These are phyloP conservation scores for Hyphodiscus sp. DNA, from an alignment of 2,329 filamentous ascomycete species.

Conservation along the genomic window DNA sequence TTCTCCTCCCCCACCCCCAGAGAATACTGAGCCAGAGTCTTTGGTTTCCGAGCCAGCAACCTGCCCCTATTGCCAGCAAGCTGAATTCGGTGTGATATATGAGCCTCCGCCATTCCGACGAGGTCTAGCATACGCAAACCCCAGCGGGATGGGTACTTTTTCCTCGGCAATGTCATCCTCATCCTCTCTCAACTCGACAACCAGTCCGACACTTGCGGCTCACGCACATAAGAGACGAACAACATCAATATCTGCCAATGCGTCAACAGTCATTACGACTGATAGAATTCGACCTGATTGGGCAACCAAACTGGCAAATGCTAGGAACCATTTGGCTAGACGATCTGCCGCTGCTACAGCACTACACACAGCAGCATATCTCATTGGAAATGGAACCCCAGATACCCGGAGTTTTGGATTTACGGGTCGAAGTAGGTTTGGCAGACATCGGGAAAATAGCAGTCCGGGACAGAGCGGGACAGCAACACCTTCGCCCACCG, in stretches of 20 bases:
- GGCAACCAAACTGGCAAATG: conserved; percentile 80
- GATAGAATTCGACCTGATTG: conserved; percentile 91
- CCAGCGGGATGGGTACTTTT: conserved; percentile 44
- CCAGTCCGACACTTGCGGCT: conserved; percentile 20
- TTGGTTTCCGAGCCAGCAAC: conserved; percentile 86
- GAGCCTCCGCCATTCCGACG: conserved; percentile 81
- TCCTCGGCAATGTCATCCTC: conserved; percentile 78
- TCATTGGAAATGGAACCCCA: conserved; percentile 57
- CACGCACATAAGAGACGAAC: conserved; percentile 45
- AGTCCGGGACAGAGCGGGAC: conserved; percentile 27
- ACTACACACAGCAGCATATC: conserved; percentile 35
- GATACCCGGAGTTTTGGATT: conserved; percentile 29
- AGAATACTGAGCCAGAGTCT: conserved; percentile 44
- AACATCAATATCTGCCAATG: conserved; percentile 71
- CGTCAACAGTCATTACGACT: conserved; percentile 82
- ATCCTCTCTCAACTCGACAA: conserved; percentile 63
- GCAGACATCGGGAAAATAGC: conserved; percentile 25
- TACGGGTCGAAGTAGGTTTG: conserved; percentile 23
- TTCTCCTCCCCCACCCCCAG: conserved; percentile 28
- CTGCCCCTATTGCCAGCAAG: conserved; percentile 91
- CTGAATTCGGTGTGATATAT: conserved; percentile 96
- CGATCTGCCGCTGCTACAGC: conserved; percentile 85
- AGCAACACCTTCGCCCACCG: conserved; percentile 26
- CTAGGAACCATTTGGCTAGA: conserved; percentile 76
- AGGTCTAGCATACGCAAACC: conserved; percentile 64